Evolutionary conservation across 164 flowering plant species (phyloP).

Genomic region (Liquidambar formosana): DNA sequence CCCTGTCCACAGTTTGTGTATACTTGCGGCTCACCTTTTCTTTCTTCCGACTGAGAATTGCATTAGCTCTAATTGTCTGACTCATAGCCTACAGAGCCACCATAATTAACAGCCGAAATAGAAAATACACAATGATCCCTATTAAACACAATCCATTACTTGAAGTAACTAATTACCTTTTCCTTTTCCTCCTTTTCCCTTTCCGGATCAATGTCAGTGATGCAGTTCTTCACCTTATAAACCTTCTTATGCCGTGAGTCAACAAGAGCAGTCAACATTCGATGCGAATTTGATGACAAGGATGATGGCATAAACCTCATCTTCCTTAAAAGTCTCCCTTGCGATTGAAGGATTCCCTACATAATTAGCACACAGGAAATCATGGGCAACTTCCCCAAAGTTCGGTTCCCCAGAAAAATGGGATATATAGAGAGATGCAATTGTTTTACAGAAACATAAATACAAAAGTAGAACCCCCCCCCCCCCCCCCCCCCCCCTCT

Average conservation of each 20-base stretch:
- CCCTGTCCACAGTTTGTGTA: conserved; percentile 62
- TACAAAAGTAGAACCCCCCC: no score
- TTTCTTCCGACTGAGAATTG: conserved; percentile 70
- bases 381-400: background rate
- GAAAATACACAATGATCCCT: background rate
- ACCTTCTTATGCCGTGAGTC: conserved; percentile 97
- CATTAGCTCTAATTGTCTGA: conserved; percentile 85
- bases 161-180: conserved; percentile 51
- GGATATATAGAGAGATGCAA: background rate
- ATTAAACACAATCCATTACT: conserved; percentile 1
- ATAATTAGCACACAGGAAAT: conserved; percentile 10
- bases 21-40: conserved; percentile 88
- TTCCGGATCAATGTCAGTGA: conserved; percentile 97
- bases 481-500: no score
- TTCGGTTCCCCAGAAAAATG: background rate
- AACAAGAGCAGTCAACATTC: conserved; percentile 90
- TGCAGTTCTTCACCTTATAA: conserved; percentile 88
- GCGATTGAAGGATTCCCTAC: conserved; percentile 96
- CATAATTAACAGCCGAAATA: conserved; percentile 2
- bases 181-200: conserved; percentile 95
- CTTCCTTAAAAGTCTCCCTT: conserved; percentile 83
- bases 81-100: conserved; percentile 65
- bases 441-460: no score
- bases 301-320: conserved; percentile 99
- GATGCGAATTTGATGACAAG: conserved; percentile 87